These are phyloP conservation scores for Gamarada debralockiae DNA, from an alignment of 495 filamentous ascomycete genomes.

Conservation along the genomic window DNA sequence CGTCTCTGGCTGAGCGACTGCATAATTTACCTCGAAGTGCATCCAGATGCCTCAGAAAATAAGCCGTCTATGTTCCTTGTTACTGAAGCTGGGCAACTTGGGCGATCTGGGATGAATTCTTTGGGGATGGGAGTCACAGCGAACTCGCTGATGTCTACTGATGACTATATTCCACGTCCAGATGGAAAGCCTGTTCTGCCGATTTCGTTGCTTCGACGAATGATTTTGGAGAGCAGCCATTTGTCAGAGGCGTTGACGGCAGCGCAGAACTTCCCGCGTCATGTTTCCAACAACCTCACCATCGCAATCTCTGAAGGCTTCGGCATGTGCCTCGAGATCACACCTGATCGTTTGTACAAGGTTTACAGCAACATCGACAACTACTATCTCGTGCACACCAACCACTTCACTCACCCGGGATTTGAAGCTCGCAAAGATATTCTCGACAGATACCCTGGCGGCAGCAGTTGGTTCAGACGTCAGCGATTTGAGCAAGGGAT, in stretches of 20 bases:
- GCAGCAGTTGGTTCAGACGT: slow-evolving; percentile 21
- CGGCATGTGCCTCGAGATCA: slow-evolving; percentile 22
- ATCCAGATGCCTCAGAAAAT: slow-evolving; percentile 15
- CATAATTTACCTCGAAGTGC: slow-evolving; percentile 27
- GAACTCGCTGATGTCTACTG: slow-evolving; percentile 24
- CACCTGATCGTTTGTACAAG: slow-evolving; percentile 9
- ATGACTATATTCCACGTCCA: slow-evolving; percentile 20
- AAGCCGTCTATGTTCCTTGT: slow-evolving; percentile 24
- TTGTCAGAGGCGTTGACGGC: slow-evolving; percentile 10
- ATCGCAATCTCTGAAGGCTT: slow-evolving; percentile 26
- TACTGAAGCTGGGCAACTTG: slow-evolving; percentile 29
- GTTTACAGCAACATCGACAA: slow-evolving; percentile 17
- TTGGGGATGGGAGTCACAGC: slow-evolving; percentile 20
- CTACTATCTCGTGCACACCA: slow-evolving; percentile 18
- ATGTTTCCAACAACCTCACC: slow-evolving; percentile 27
- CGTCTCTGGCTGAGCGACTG: slow-evolving; percentile 11
- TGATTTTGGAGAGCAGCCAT: slow-evolving; percentile 14
- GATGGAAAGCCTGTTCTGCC: too few species aligned
- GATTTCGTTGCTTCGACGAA: too few species aligned
- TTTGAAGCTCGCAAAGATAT: slow-evolving; percentile 10
- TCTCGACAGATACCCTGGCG: slow-evolving; percentile 14
- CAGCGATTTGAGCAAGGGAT: slow-evolving; percentile 14
- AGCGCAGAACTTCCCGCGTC: slow-evolving; percentile 19
- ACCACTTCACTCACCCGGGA: slow-evolving; percentile 17
- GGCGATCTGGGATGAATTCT: slow-evolving; percentile 27